Percentiles rank a stretch among this genome's conserved stretches.
Conservation (phyloP, 257 asterid species). For the Striga asiatica region DNA sequence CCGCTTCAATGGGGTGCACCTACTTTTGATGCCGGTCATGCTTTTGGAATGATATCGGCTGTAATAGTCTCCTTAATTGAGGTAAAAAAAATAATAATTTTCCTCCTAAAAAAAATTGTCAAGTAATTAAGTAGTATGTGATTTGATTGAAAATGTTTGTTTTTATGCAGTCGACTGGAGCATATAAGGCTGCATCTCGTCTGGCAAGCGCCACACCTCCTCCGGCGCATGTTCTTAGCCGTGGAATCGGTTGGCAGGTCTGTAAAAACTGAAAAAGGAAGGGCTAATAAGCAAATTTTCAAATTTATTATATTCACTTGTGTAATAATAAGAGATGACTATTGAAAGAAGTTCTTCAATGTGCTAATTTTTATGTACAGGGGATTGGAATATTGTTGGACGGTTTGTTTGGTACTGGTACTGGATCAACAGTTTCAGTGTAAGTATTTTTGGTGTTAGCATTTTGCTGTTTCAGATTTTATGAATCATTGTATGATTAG, state of each 20-base stretch:
- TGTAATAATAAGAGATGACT: no score
- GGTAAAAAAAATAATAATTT: conserved; percentile 34
- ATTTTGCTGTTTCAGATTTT: neutral
- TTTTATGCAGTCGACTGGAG: conserved; percentile 93
- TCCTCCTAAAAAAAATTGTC: neutral
- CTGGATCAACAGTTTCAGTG: conserved; percentile 93
- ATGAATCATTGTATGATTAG: no score
- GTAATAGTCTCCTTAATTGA: conserved; percentile 86
- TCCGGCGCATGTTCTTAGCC: conserved; percentile 97
- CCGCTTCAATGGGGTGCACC: conserved; percentile 99
- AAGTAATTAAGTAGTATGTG: neutral
- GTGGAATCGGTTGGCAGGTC: conserved; percentile 99
- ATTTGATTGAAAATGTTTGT: neutral
- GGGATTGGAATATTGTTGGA: conserved; percentile 83
- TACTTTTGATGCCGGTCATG: conserved; percentile 91
- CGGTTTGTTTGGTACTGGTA: conserved; percentile 79
- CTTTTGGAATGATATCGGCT: conserved; percentile 97
- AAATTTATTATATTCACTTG: no score
- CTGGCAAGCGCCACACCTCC: conserved; percentile 97
- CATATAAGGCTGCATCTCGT: conserved; percentile 92
- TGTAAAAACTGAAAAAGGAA: conserved; percentile 13
- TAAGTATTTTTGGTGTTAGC: conserved; percentile 27
- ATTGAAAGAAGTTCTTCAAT: no score
- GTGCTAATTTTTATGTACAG: conserved; percentile 17
- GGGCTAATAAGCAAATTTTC: no score